Evolutionary conservation across 441 rosid species (phyloP), one percentile per base, ranked within the genome.

Genomic region (Croton laevigatus): DNA sequence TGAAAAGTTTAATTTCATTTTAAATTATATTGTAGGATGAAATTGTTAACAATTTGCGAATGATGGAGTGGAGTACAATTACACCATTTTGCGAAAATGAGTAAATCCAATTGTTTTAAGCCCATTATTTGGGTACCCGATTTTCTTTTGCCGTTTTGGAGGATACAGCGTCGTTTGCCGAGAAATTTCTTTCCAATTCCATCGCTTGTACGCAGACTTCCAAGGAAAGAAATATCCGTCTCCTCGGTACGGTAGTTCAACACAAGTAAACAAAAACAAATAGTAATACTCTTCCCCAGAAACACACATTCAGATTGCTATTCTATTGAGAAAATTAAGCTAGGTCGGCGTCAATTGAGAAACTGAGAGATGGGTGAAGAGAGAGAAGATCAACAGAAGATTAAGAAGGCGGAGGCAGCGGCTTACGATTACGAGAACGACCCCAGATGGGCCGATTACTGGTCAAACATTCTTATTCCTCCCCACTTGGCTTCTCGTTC

Each of bases 381-480:
- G 74, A 81, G 86, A 81, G 92, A 85, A n/a, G 97, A 95, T 73
- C 80, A 94, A 0, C 99, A 89, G 87, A 88, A 83, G 75, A 65
- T 89, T 65, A 95, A 86, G 92, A 84, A 68, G 76, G 69, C 86
- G 49, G 97, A 97, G 71, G 98, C 98, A 40, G 90, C 94, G 17
- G 82, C 96, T 0, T 95, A 85, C 71, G 98, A 95, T 77, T 93
- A 93, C 86, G 98, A 93, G 3, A 87, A 81, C 81, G 99, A 95
- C 71, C 72, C 89, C 1, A 69, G 94, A 76, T 95, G 98, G 99
- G 82, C 91, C 1, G 99, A 88, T 68, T 95, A 93, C 81, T 91
- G 97, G 99, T 89, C 98, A 54, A 93, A 91, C 75, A 80, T 95
- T 80, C 89, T 95, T 78, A 86, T 95, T 65, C 98, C 99, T 71